Percentiles rank a stretch among this genome's conserved stretches.
Conservation (phyloP, 371 early-diverging fungal species). For the Mucor racemosus region DNA sequence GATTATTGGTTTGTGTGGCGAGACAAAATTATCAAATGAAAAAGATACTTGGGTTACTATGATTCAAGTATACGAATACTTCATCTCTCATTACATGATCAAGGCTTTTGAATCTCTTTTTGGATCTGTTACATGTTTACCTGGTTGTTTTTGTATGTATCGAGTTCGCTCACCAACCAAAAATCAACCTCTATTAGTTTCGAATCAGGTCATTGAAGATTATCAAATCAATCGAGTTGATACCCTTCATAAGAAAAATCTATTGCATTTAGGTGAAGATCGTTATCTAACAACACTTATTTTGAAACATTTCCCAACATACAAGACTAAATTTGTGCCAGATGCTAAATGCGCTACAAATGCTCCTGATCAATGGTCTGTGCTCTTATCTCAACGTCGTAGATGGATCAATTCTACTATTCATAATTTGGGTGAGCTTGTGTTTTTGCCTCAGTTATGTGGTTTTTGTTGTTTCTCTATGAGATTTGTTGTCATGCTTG, state of each 20-base stretch:
- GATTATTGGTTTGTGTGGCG: conserved; percentile 85
- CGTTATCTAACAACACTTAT: conserved; percentile 97
- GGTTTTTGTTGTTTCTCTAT: conserved; percentile 97
- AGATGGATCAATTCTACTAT: conserved; percentile 99
- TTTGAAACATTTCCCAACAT: conserved; percentile 97
- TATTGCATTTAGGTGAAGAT: conserved; percentile 85
- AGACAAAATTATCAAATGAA: conserved; percentile 84
- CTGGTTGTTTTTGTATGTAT: conserved; percentile 95
- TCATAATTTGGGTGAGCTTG: conserved; percentile 93
- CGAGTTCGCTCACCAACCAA: conserved; percentile 82
- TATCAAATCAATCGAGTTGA: conserved; percentile 96
- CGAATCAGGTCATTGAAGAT: conserved; percentile 89
- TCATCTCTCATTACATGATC: conserved; percentile 90
- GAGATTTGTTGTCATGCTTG: conserved; percentile 95
- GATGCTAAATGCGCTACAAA: conserved; percentile 96
- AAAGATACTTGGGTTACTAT: conserved; percentile 88
- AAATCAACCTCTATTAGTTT: conserved; percentile 87
- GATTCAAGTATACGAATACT: conserved; percentile 84
- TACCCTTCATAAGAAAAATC: conserved; percentile 97
- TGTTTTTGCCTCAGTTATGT: conserved; percentile 85
- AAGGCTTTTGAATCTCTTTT: conserved; percentile 92
- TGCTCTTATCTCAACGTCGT: conserved; percentile 96
- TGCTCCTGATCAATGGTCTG: conserved; percentile 95
- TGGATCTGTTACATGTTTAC: conserved; percentile 89
- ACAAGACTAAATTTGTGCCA: conserved; percentile 95